phyloP scores from a whole-genome alignment of 2,329 filamentous ascomycete genomes.

The Arthrinium phaeospermum region DNA sequence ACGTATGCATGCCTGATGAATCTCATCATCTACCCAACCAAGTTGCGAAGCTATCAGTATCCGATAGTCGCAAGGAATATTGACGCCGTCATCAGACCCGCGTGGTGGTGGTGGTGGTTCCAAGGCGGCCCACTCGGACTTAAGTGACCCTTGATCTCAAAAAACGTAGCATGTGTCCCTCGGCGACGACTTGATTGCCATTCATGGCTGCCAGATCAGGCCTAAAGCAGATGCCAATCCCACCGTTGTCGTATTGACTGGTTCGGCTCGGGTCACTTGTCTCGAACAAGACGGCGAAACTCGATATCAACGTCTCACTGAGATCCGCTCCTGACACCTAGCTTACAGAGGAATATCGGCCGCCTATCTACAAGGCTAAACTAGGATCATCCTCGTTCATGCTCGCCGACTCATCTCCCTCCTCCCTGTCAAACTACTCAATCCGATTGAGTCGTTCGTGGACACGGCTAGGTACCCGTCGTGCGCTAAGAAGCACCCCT shows the following conservation, averaged over 20 bases:
- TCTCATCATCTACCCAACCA: not conserved
- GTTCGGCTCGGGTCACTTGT: not conserved
- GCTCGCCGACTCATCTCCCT: not conserved
- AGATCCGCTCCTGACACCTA: conserved; percentile 15
- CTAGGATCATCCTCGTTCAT: not conserved
- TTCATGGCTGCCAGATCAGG: not conserved
- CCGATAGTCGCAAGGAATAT: not conserved
- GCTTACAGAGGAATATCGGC: not conserved
- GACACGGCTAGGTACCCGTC: not conserved
- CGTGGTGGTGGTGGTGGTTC: not conserved
- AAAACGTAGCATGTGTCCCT: not conserved
- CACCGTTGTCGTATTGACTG: not conserved
- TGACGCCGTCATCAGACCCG: not conserved
- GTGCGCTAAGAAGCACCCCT: not conserved
- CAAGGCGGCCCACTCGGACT: not conserved
- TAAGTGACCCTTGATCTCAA: not conserved
- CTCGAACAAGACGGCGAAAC: conserved; percentile 11
- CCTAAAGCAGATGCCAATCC: not conserved
- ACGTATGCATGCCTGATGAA: not conserved
- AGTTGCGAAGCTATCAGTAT: not conserved
- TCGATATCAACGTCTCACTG: conserved; percentile 3
- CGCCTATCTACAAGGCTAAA: not conserved
- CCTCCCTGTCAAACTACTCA: conserved; percentile 1
- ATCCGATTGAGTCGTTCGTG: conserved; percentile 10
- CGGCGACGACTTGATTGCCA: not conserved